These are phyloP conservation scores for Pigoraptor vietnamica DNA, from an alignment of 78 protist genomes.

Conservation along the genomic window DNA sequence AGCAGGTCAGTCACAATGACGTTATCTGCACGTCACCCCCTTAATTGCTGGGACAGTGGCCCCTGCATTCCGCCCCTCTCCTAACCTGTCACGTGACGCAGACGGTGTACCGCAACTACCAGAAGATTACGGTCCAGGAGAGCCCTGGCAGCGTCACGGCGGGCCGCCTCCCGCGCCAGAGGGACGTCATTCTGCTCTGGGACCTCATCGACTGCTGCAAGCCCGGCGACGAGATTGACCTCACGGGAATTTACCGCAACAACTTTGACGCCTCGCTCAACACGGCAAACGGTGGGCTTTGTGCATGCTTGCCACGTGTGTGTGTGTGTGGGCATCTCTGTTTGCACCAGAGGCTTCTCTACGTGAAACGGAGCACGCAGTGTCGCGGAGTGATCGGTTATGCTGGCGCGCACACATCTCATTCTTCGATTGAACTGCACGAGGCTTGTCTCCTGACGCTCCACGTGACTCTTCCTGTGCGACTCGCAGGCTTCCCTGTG, in stretches of 20 bases:
- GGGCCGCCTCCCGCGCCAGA: constrained; percentile 97
- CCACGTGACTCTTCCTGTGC: too few species aligned
- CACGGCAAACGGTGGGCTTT: neutral
- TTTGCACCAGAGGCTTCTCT: too few species aligned
- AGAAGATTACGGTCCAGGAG: constrained; percentile 92
- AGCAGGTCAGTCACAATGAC: neutral
- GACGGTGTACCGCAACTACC: constrained; percentile 95
- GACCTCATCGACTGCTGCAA: constrained; percentile 91
- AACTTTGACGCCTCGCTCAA: constrained; percentile 77
- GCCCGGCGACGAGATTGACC: constrained; percentile 26
- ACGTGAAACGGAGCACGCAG: too few species aligned
- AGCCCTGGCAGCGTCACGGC: constrained; percentile 97
- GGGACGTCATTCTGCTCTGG: constrained; percentile 78
- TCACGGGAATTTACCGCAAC: constrained; percentile 84
- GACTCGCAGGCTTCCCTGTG: constrained; percentile 98
- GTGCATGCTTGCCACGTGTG: too few species aligned
- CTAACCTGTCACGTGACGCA: constrained; percentile 79
- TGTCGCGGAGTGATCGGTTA: too few species aligned
- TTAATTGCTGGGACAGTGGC: neutral
- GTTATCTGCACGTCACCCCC: too few species aligned
- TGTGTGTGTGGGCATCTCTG: too few species aligned
- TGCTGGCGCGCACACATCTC: too few species aligned
- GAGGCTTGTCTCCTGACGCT: too few species aligned
- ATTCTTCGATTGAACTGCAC: too few species aligned
- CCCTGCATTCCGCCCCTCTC: neutral